phyloP scores from a whole-genome alignment of 805 yeast genomes.

The Metschnikowia santaceciliae region DNA sequence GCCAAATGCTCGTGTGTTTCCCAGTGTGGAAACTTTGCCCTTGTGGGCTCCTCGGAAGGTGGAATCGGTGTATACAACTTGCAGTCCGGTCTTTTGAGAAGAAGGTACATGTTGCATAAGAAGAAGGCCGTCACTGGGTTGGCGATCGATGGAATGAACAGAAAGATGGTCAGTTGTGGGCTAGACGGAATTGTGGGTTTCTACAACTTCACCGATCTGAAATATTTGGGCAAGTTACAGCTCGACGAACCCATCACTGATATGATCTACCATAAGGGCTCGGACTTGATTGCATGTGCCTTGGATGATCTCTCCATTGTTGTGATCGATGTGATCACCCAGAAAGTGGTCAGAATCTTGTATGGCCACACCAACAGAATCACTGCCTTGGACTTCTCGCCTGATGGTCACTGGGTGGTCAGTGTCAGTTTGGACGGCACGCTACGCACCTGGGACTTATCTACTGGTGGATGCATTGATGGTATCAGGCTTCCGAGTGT shows the following conservation, averaged over 20 bases:
- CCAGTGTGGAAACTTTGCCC: conserved; percentile 91
- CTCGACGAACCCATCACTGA: conserved; percentile 75
- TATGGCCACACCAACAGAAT: conserved; percentile 89
- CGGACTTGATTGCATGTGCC: conserved; percentile 81
- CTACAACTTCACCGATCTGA: conserved; percentile 74
- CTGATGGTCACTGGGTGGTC: conserved; percentile 93
- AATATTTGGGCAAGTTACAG: conserved; percentile 59
- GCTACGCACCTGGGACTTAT: conserved; percentile 93
- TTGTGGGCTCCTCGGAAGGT: conserved; percentile 86
- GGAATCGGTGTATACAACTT: conserved; percentile 81
- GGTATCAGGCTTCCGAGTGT: conserved; percentile 75
- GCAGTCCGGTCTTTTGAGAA: conserved; percentile 84
- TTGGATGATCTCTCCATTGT: conserved; percentile 83
- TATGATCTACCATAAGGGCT: conserved; percentile 72
- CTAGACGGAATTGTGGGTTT: conserved; percentile 87
- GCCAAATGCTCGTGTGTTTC: conserved; percentile 78
- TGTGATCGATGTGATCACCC: conserved; percentile 77
- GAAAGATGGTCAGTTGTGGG: conserved; percentile 81
- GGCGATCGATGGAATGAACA: conserved; percentile 85
- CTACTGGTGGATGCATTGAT: conserved; percentile 95
- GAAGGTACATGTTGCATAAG: conserved; percentile 64
- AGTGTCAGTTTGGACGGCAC: conserved; percentile 82
- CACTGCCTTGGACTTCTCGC: conserved; percentile 84
- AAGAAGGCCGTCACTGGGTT: conserved; percentile 78
- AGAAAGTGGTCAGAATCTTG: conserved; percentile 76